These are phyloP conservation scores for Calocybe indica DNA, from an alignment of 768 basidiomycete species.

Conservation along the genomic window DNA sequence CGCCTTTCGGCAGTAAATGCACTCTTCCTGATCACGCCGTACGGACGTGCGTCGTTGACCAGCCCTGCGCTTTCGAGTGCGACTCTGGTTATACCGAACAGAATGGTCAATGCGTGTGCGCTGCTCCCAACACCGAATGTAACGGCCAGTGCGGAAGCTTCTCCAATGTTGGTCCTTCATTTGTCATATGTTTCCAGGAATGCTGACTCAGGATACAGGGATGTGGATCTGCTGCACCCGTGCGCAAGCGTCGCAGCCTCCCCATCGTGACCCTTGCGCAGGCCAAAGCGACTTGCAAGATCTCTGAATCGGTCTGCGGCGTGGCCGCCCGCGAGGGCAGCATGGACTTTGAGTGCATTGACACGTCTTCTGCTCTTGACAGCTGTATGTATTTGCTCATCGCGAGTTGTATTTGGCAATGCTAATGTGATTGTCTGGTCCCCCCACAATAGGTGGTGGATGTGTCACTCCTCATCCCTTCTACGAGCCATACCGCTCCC, in stretches of 20 bases:
- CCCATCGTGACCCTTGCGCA: slow-evolving; percentile 10
- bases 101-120: slow-evolving; percentile 6
- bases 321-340: slow-evolving; percentile 8
- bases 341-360: slow-evolving; percentile 12
- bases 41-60: slow-evolving; percentile 2
- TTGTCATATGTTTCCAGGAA: background rate
- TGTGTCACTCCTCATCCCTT: slow-evolving; percentile 13
- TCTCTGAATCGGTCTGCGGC: slow-evolving; percentile 13
- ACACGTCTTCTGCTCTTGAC: slow-evolving; percentile 7
- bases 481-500: slow-evolving; percentile 14
- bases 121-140: slow-evolving; percentile 5
- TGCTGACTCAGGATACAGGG: background rate
- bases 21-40: slow-evolving; percentile 3
- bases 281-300: slow-evolving; percentile 13
- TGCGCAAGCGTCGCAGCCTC: slow-evolving; percentile 5
- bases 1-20: background rate
- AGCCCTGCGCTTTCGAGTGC: slow-evolving; percentile 9
- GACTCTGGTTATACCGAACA: background rate
- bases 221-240: slow-evolving; percentile 6
- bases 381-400: slow-evolving; percentile 8
- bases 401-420: background rate
- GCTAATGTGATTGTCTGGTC: background rate
- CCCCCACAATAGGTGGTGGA: slow-evolving; percentile 10
- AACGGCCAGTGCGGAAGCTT: slow-evolving; percentile 9
- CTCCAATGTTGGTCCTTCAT: slow-evolving; percentile 1